Evolutionary conservation across 345 rosid species (phyloP).

Genomic region (Kernera saxatilis): DNA sequence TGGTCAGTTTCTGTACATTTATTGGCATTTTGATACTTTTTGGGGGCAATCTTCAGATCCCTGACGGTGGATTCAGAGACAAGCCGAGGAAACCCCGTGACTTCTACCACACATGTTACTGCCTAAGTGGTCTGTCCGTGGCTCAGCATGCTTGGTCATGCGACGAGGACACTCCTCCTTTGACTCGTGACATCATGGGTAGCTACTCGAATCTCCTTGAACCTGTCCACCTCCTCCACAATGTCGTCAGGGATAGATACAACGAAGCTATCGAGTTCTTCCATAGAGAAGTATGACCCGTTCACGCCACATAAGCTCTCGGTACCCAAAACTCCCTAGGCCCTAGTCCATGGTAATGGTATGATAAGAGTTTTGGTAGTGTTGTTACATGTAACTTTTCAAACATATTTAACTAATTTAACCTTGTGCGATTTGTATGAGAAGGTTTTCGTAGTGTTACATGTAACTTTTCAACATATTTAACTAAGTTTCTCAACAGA

Average conservation of each 20-base stretch:
- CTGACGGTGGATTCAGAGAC: slow-evolving; percentile 79
- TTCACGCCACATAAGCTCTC: not conserved
- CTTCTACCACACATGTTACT: slow-evolving; percentile 91
- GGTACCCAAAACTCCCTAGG: not conserved
- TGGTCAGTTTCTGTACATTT: not conserved
- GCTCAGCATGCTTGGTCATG: slow-evolving; percentile 62
- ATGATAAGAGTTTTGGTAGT: not conserved
- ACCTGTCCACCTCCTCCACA: slow-evolving; percentile 72
- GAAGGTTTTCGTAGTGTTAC: not conserved
- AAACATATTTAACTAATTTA: not conserved
- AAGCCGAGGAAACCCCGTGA: slow-evolving; percentile 75
- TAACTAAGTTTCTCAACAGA: not conserved
- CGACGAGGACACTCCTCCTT: slow-evolving; percentile 51
- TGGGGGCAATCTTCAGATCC: slow-evolving; percentile 38
- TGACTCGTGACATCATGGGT: slow-evolving; percentile 56
- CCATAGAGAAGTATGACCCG: not conserved
- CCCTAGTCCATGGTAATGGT: no score
- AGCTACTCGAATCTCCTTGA: slow-evolving; percentile 70
- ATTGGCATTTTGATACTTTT: not conserved
- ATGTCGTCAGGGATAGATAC: slow-evolving; percentile 58
- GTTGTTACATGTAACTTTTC: slow-evolving; percentile 1
- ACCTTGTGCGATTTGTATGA: not conserved
- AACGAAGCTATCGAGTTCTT: slow-evolving; percentile 68
- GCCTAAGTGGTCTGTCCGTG: slow-evolving; percentile 78
- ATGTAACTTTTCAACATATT: no score